A percentile compares a stretch with the other conserved stretches of the same genome.
Conservation (phyloP, 805 yeast genomes). For the Spathaspora sp. region DNA sequence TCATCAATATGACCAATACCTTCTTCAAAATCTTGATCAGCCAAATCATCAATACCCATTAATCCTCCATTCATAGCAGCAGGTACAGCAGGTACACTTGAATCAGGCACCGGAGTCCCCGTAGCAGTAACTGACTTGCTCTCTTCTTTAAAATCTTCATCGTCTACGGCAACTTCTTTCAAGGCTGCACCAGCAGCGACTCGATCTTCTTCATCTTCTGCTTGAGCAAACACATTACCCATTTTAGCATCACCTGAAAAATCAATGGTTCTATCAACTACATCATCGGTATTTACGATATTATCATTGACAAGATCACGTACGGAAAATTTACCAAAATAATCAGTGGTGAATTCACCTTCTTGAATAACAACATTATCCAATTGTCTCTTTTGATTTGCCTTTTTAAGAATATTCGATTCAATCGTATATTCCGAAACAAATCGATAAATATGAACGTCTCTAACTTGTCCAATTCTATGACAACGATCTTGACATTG, state of each 20-base stretch:
- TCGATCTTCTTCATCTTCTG: slow-evolving; percentile 91
- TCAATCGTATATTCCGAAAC: slow-evolving; percentile 96
- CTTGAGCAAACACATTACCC: slow-evolving; percentile 74
- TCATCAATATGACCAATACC: slow-evolving; percentile 87
- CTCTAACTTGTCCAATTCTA: slow-evolving; percentile 97
- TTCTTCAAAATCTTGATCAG: slow-evolving; percentile 49
- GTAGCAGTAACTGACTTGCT: slow-evolving; percentile 18
- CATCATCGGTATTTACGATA: slow-evolving; percentile 25
- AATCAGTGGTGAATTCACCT: slow-evolving; percentile 97
- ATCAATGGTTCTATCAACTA: slow-evolving; percentile 40
- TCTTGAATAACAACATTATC: slow-evolving; percentile 96
- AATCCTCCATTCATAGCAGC: slow-evolving; percentile 10
- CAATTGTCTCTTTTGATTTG: slow-evolving; percentile 89
- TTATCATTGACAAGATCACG: slow-evolving; percentile 76
- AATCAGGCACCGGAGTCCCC: slow-evolving; percentile 25
- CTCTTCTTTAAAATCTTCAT: slow-evolving; percentile 74
- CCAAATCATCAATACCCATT: slow-evolving; percentile 21
- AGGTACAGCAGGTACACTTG: background rate
- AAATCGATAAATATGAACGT: slow-evolving; percentile 94
- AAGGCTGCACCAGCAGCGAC: slow-evolving; percentile 87
- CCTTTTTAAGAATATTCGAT: slow-evolving; percentile 88
- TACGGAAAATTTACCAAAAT: slow-evolving; percentile 82
- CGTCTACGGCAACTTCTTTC: slow-evolving; percentile 80
- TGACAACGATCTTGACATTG: slow-evolving; percentile 99
- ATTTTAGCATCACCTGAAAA: slow-evolving; percentile 36